Evolutionary conservation across 768 basidiomycete genomes (phyloP), one percentile per base, ranked within the genome.

Genomic region (Pholiota molesta): DNA sequence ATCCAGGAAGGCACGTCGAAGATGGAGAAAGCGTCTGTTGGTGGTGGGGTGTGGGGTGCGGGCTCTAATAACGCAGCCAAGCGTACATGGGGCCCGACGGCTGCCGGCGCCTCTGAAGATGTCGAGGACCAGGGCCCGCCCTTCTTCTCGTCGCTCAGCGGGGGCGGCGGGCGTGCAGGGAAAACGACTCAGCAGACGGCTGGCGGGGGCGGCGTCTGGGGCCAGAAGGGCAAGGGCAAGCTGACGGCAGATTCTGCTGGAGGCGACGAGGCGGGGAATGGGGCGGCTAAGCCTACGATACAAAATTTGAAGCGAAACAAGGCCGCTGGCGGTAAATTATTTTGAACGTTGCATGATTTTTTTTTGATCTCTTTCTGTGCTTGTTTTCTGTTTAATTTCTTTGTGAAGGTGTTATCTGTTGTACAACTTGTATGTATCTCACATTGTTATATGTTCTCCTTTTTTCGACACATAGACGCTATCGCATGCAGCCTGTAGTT

Each of bases 241-340:
- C 57, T 8, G 59, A 62, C 35, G 39, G 57, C 33, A 59, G 57
- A 58, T 9, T 37, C 35, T 58, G 63, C 52, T 21, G 42, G 19
- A 13, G 45, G 26, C n/a, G 59, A 35, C 7, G 52, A 44, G 39
- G 40, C 29, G 13, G 49, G 47, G 21, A 35, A 45, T 39, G 37
- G 37, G 37, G 17, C 49, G 33, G 51, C 59, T 17, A 60, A 61
- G 21, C 49, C 59, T n/a, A 44, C 59, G 28, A 60, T 61, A 23
- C 60, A 66, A 29, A 61, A 57, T 53, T 56, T 66, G 64, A 69
- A 66, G 33, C 62, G 68, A 55, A 65, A 59, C 23, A 68, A 66
- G 40, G 62, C 54, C 23, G 65, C 65, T 49, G 65, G 62, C 40
- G 64, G 63, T 62, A 65, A 69, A 60, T 59, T 59, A 51, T 62